A percentile compares a stretch with the other conserved stretches of the same genome.
These are phyloP conservation scores for Cladobotryum mycophilum DNA, from an alignment of 2,329 filamentous ascomycete genomes.

Conservation along the genomic window DNA sequence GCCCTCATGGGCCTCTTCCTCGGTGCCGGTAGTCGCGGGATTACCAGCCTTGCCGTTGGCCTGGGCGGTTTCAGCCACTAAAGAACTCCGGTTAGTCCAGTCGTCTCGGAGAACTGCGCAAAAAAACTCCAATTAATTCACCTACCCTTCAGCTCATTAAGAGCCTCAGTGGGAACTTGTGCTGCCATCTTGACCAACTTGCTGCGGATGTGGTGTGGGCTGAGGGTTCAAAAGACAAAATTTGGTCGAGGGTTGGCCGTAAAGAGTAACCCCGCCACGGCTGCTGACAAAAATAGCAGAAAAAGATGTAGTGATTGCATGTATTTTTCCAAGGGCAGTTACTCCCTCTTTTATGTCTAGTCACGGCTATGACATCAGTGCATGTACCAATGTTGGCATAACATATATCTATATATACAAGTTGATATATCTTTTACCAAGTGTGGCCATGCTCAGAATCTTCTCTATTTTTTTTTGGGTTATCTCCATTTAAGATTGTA, in stretches of 20 bases:
- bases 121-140: not conserved
- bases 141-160: constrained; percentile 38
- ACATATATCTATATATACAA: too few species aligned
- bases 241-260: constrained; percentile 4
- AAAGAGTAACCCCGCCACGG: constrained; percentile 7
- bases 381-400: too few species aligned
- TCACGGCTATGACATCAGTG: too few species aligned
- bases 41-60: constrained; percentile 36
- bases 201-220: constrained; percentile 7
- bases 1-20: constrained; percentile 32
- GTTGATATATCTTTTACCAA: too few species aligned
- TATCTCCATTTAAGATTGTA: too few species aligned
- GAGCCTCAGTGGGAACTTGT: constrained; percentile 37
- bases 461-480: too few species aligned
- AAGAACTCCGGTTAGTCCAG: not conserved
- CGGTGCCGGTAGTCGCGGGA: constrained; percentile 31
- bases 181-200: constrained; percentile 34
- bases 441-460: too few species aligned
- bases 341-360: too few species aligned
- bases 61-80: constrained; percentile 36
- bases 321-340: not conserved
- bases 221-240: constrained; percentile 1
- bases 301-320: not conserved
- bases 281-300: constrained; percentile 4
- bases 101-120: not conserved